phyloP scores from a whole-genome alignment of 2,329 filamentous ascomycete genomes.

The Talaromyces amestolkiae region DNA sequence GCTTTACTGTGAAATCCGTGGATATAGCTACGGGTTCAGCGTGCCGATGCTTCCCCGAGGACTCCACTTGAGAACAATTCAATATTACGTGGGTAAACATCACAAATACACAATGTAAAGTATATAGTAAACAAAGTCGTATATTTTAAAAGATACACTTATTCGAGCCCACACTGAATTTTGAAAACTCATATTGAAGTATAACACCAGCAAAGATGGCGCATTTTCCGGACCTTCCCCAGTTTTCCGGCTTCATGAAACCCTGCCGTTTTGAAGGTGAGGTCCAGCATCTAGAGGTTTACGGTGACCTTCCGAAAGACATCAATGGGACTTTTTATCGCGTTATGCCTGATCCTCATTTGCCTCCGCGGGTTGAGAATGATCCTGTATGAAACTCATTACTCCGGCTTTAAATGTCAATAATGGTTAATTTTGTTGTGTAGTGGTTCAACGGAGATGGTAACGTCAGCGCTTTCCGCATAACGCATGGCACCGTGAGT shows the following conservation, averaged over 20 bases:
- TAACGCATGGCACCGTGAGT: constrained; percentile 34
- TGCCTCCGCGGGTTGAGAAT: constrained; percentile 34
- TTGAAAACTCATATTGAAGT: not conserved
- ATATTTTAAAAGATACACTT: too few species aligned
- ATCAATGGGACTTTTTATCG: constrained; percentile 52
- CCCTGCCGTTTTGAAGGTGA: constrained; percentile 45
- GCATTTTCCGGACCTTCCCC: constrained; percentile 20
- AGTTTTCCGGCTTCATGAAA: constrained; percentile 29
- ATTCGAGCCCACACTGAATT: too few species aligned
- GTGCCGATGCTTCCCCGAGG: not conserved
- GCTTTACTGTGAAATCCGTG: not conserved
- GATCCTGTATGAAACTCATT: constrained; percentile 23
- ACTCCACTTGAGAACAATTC: not conserved
- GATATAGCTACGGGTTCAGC: not conserved
- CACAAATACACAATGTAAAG: not conserved
- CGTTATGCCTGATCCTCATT: constrained; percentile 51
- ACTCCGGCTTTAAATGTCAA: not conserved
- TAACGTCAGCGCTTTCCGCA: constrained; percentile 38
- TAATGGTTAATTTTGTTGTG: not conserved
- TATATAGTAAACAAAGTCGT: too few species aligned
- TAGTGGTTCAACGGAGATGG: constrained; percentile 42
- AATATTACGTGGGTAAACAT: not conserved
- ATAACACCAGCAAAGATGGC: not conserved
- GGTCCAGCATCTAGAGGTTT: constrained; percentile 42
- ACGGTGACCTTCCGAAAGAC: constrained; percentile 44